These are phyloP conservation scores for Zygoascus sp. DNA, from an alignment of 1,139 yeast species.

Conservation along the genomic window DNA sequence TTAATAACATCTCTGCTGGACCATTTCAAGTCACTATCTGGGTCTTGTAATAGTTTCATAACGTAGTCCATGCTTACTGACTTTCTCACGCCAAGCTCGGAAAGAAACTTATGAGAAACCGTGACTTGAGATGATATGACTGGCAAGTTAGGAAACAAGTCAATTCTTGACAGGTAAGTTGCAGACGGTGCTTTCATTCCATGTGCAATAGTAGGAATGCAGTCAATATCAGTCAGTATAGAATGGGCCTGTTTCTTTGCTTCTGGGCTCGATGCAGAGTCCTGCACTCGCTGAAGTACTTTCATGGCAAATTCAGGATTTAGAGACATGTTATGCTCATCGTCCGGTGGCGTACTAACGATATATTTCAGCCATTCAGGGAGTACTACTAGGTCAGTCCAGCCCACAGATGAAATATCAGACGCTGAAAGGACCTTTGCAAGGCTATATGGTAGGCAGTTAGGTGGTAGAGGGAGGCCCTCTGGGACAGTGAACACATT, in stretches of 20 bases:
- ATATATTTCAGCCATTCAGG: slow-evolving; percentile 31
- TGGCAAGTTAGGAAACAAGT: slow-evolving; percentile 39
- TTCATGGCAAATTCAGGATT: slow-evolving; percentile 28
- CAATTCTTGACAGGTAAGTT: slow-evolving; percentile 34
- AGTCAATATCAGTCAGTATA: slow-evolving; percentile 26
- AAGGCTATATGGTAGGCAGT: slow-evolving; percentile 30
- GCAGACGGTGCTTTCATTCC: slow-evolving; percentile 38
- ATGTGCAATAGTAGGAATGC: slow-evolving; percentile 37
- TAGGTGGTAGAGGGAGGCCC: slow-evolving; percentile 33
- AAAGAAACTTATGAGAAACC: slow-evolving; percentile 31
- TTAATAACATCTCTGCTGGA: slow-evolving; percentile 36
- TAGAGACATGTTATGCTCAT: slow-evolving; percentile 24
- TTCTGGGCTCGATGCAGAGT: slow-evolving; percentile 16
- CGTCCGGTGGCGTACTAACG: slow-evolving; percentile 15
- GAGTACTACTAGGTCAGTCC: slow-evolving; percentile 28
- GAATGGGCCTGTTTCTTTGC: slow-evolving; percentile 18
- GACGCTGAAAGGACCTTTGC: slow-evolving; percentile 19
- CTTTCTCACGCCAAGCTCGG: slow-evolving; percentile 36
- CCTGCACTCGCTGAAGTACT: slow-evolving; percentile 28
- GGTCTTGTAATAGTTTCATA: slow-evolving; percentile 33
- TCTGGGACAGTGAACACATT: slow-evolving; percentile 26
- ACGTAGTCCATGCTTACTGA: slow-evolving; percentile 41
- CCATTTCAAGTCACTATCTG: slow-evolving; percentile 32
- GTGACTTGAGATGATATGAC: slow-evolving; percentile 27
- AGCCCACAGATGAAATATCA: slow-evolving; percentile 28